Conservation (phyloP, 108 stramenopile genomes). For the Discostella pseudostelligera region DNA sequence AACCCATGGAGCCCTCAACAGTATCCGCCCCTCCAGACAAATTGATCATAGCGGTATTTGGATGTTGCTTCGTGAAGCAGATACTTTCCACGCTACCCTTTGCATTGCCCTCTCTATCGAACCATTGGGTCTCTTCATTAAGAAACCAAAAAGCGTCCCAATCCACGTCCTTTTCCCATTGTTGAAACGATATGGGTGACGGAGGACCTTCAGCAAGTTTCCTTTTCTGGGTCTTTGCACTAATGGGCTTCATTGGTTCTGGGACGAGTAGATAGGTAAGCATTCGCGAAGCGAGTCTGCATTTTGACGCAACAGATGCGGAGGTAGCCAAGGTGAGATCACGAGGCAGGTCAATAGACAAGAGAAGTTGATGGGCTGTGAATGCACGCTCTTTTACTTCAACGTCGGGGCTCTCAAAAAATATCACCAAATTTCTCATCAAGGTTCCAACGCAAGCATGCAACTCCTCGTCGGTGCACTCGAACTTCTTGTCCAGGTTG, state of each 20-base stretch:
- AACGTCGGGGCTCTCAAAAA: constrained; percentile 62
- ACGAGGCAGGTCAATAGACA: constrained; percentile 54
- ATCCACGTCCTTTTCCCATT: constrained; percentile 35
- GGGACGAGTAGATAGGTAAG: constrained; percentile 72
- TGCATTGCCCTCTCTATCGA: constrained; percentile 25
- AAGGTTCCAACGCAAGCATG: constrained; percentile 56
- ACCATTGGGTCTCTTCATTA: constrained; percentile 40
- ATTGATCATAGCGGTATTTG: neutral
- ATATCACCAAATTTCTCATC: constrained; percentile 50
- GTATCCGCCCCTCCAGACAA: neutral
- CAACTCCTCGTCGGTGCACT: constrained; percentile 59
- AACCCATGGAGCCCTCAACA: neutral
- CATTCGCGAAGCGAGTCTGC: constrained; percentile 44
- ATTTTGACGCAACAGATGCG: constrained; percentile 27
- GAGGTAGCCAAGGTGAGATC: constrained; percentile 9
- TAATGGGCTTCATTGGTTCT: constrained; percentile 88
- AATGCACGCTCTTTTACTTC: constrained; percentile 94
- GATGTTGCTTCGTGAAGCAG: constrained; percentile 38
- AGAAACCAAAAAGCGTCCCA: constrained; percentile 44
- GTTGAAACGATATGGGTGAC: constrained; percentile 37
- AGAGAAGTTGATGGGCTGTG: constrained; percentile 65
- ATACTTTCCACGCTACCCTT: constrained; percentile 40
- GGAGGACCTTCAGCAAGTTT: constrained; percentile 59
- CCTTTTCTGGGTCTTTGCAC: constrained; percentile 81
- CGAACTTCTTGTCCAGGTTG: constrained; percentile 4